Evolutionary conservation across 2,329 filamentous ascomycete genomes (phyloP).

Genomic region (Bipolaris cookei): DNA sequence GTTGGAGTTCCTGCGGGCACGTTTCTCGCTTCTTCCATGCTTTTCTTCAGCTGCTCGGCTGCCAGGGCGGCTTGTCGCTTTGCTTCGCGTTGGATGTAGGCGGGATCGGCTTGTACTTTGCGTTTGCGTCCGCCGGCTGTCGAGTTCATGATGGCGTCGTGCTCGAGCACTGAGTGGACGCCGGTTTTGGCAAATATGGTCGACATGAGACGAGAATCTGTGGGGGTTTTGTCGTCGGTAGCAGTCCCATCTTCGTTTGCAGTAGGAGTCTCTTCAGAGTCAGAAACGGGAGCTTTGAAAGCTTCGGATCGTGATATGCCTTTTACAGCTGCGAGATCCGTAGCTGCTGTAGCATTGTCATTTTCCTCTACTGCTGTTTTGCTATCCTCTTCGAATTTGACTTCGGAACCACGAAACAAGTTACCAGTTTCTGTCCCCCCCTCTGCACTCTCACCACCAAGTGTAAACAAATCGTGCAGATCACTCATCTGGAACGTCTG

Average conservation of each 20-base stretch:
- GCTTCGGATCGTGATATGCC: slow-evolving; percentile 55
- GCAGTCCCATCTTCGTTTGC: slow-evolving; percentile 19
- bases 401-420: slow-evolving; percentile 86
- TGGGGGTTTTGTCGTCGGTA: slow-evolving; percentile 18
- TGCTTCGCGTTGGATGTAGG: slow-evolving; percentile 81
- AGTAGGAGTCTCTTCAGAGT: slow-evolving; percentile 32
- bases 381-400: slow-evolving; percentile 60
- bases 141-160: slow-evolving; percentile 78
- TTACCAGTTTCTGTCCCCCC: slow-evolving; percentile 81
- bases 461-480: slow-evolving; percentile 87
- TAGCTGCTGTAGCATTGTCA: slow-evolving; percentile 32
- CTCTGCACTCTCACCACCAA: slow-evolving; percentile 68
- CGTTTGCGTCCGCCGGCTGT: slow-evolving; percentile 60
- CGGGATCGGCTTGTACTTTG: slow-evolving; percentile 74
- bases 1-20: slow-evolving; percentile 86
- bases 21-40: slow-evolving; percentile 72
- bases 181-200: slow-evolving; percentile 86
- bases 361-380: slow-evolving; percentile 21
- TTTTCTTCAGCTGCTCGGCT: slow-evolving; percentile 74
- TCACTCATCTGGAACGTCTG: slow-evolving; percentile 90
- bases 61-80: slow-evolving; percentile 79
- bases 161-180: slow-evolving; percentile 89
- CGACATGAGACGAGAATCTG: slow-evolving; percentile 75
- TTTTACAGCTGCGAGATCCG: slow-evolving; percentile 45
- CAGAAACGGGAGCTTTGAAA: slow-evolving; percentile 44